Conservation (phyloP, 2,329 filamentous ascomycete genomes). For the Fusarium sororula region DNA sequence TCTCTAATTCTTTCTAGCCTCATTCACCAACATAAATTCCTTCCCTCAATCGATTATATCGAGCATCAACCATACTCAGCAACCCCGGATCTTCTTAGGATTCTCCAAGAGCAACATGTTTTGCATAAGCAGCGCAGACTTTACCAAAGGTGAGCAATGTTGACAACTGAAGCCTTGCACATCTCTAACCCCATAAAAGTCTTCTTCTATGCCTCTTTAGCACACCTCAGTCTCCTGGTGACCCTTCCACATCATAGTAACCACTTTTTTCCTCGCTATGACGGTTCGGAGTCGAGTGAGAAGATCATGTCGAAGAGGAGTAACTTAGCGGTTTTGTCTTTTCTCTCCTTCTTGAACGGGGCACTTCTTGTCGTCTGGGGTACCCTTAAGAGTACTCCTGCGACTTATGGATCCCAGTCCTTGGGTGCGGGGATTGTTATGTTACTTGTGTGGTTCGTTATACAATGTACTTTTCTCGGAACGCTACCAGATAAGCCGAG, state of each 20-base stretch:
- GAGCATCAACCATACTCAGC: neutral
- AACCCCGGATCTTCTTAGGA: fast-evolving
- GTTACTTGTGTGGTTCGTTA: neutral
- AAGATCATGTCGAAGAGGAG: neutral
- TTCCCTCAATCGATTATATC: neutral
- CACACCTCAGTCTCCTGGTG: neutral
- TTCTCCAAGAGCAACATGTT: neutral
- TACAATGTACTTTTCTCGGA: neutral
- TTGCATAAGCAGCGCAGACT: neutral
- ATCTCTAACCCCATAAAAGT: neutral
- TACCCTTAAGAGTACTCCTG: neutral
- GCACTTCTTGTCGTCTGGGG: neutral
- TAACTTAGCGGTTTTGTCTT: neutral
- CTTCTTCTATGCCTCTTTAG: neutral
- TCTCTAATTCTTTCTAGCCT: neutral
- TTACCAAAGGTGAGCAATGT: neutral
- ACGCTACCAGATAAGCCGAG: neutral
- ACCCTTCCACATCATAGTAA: neutral
- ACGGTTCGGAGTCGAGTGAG: neutral
- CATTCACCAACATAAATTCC: neutral
- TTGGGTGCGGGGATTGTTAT: neutral
- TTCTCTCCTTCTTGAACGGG: neutral
- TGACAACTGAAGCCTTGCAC: no score
- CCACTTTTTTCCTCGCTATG: neutral
- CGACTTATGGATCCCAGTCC: neutral